Conservation (phyloP, 345 rosid species). For the Melaleuca alternifolia region DNA sequence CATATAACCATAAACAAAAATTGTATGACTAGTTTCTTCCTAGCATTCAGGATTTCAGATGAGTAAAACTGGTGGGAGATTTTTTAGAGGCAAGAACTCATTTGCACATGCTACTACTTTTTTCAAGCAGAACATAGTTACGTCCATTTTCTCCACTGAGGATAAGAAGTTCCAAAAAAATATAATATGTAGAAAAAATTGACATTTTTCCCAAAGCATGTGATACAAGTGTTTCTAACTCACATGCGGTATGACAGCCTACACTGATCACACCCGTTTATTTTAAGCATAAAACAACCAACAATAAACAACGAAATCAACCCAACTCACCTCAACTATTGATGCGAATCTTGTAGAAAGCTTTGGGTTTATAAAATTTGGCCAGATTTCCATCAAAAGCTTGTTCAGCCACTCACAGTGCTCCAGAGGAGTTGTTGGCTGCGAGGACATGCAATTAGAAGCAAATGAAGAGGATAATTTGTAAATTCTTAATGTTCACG, state of each 20-base stretch:
- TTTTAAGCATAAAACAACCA: background rate
- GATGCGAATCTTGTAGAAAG: slow-evolving; percentile 59
- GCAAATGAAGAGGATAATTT: background rate
- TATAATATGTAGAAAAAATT: background rate
- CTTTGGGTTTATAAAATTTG: slow-evolving; percentile 51
- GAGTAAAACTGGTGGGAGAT: background rate
- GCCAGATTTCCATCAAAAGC: slow-evolving; percentile 78
- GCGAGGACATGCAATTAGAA: slow-evolving; percentile 5
- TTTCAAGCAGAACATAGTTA: background rate
- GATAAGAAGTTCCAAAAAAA: background rate
- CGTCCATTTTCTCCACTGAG: background rate
- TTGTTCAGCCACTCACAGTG: slow-evolving; percentile 96
- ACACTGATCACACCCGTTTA: background rate
- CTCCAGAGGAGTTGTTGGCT: slow-evolving; percentile 86
- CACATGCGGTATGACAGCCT: background rate
- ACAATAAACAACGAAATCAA: background rate
- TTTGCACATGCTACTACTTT: background rate
- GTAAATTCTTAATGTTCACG: background rate
- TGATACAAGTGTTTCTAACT: background rate
- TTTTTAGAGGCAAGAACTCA: background rate
- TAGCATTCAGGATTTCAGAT: background rate
- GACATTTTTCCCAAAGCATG: background rate
- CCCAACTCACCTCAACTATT: slow-evolving; percentile 63
- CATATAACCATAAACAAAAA: background rate
- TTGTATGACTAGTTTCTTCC: background rate